Conservation (phyloP, 306 rosid genomes). For the Ormosia semicastrata region DNA sequence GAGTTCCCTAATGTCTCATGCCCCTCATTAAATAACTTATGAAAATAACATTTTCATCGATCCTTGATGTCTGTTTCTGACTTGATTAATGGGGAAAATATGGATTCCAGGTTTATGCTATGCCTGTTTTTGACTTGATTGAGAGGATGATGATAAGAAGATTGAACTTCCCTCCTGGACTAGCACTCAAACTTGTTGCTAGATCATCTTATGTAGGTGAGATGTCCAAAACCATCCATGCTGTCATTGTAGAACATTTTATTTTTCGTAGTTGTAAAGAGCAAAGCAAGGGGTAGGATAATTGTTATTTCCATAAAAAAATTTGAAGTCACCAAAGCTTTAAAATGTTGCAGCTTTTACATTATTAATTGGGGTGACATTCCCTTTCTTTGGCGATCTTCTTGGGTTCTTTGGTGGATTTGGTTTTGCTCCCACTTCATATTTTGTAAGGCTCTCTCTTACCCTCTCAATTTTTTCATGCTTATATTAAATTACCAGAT, state of each 20-base stretch:
- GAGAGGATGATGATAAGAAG: slow-evolving; percentile 64
- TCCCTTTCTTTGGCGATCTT: slow-evolving; percentile 96
- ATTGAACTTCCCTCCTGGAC: slow-evolving; percentile 62
- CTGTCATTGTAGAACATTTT: background rate
- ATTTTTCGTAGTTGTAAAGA: background rate
- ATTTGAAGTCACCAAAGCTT: background rate
- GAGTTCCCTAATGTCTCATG: too few relatives aligned
- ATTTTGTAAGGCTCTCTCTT: slow-evolving; percentile 53
- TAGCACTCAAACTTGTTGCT: slow-evolving; percentile 69
- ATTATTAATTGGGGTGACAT: slow-evolving; percentile 74
- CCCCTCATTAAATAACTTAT: too few relatives aligned
- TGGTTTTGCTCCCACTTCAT: slow-evolving; percentile 91
- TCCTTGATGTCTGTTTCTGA: too few relatives aligned
- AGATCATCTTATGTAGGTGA: slow-evolving; percentile 78
- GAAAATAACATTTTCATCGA: too few relatives aligned
- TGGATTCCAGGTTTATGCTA: slow-evolving; percentile 71
- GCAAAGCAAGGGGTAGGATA: background rate
- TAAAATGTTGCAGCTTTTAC: slow-evolving; percentile 64
- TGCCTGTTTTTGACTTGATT: slow-evolving; percentile 84
- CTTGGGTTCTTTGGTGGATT: slow-evolving; percentile 97
- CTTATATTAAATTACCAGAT: background rate
- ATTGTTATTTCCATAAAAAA: background rate
- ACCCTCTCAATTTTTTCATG: background rate
- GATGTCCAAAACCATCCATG: slow-evolving; percentile 22
- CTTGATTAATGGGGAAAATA: background rate